These are phyloP conservation scores for Asterionellopsis glacialis DNA, from an alignment of 108 stramenopile species.

Conservation along the genomic window DNA sequence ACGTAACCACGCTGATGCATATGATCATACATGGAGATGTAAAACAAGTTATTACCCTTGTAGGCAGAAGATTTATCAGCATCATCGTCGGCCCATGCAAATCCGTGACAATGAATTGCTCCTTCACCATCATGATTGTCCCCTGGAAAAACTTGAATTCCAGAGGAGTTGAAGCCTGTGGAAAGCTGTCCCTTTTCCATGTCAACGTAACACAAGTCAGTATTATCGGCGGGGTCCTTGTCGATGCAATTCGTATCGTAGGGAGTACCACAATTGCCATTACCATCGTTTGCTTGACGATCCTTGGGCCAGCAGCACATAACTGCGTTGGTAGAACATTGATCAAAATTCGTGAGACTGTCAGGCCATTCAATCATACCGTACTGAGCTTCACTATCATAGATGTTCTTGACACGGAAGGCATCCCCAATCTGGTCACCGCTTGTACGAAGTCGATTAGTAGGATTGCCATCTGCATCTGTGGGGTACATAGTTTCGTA, in stretches of 20 bases:
- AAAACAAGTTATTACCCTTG: conserved; percentile 37
- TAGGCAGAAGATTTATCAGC: background rate
- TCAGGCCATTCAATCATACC: conserved; percentile 4
- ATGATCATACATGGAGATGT: conserved; percentile 44
- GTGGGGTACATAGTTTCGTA: conserved; percentile 14
- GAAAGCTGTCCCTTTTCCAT: conserved; percentile 2
- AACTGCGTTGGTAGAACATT: conserved; percentile 16
- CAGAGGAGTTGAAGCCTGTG: conserved; percentile 7
- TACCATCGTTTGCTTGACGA: conserved; percentile 46
- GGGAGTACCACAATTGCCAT: conserved; percentile 36
- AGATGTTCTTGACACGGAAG: conserved; percentile 1
- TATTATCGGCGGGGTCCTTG: conserved; percentile 48
- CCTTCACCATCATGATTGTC: conserved; percentile 15
- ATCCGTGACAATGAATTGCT: conserved; percentile 39
- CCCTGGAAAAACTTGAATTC: background rate
- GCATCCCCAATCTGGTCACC: conserved; percentile 1
- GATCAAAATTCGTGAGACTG: conserved; percentile 8
- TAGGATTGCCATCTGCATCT: background rate
- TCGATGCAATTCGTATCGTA: conserved; percentile 33
- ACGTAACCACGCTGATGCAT: conserved; percentile 33
- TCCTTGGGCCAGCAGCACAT: conserved; percentile 53
- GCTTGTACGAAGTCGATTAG: background rate
- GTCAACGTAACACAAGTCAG: conserved; percentile 42
- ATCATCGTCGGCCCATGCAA: conserved; percentile 26
- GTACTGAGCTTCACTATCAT: background rate